Evolutionary conservation across 225 moss, liverwort and hornwort genomes (phyloP).

Genomic region (Bryoerythrophyllum caledonicum): DNA sequence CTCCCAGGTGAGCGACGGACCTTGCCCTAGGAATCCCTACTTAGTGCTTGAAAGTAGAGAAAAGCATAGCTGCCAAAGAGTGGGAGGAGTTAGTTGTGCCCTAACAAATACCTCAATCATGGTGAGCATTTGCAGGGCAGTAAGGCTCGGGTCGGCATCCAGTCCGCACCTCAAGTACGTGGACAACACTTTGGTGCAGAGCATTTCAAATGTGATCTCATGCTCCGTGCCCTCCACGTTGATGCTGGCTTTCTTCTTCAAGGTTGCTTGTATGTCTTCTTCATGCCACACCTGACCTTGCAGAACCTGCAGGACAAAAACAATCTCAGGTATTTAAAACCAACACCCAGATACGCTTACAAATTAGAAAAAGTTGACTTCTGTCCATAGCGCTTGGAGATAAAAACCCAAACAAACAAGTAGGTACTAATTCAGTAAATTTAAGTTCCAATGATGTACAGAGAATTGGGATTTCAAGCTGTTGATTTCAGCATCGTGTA

Average conservation of each 20-base stretch:
- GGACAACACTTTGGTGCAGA: conserved; percentile 63
- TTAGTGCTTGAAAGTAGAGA: not conserved
- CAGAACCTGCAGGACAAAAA: conserved; percentile 34
- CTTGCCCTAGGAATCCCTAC: not conserved
- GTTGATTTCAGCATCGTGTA: conserved; percentile 60
- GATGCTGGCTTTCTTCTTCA: conserved; percentile 68
- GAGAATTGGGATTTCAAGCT: conserved; percentile 60
- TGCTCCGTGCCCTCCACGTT: conserved; percentile 72
- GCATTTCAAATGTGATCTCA: conserved; percentile 69
- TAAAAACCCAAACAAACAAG: not conserved
- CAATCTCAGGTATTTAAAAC: not conserved
- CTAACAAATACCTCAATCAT: conserved; percentile 66
- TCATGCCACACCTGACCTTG: conserved; percentile 64
- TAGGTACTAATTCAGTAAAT: not conserved
- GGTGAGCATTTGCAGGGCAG: conserved; percentile 77
- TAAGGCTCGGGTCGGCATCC: conserved; percentile 74
- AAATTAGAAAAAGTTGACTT: not conserved
- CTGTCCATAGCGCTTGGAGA: not conserved
- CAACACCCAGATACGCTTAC: not conserved
- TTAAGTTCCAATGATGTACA: conserved; percentile 35
- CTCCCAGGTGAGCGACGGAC: not conserved
- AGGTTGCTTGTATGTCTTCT: conserved; percentile 72
- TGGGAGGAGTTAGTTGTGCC: not conserved
- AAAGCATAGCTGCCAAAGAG: not conserved
- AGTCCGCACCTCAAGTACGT: conserved; percentile 72